Evolutionary conservation across 2,329 filamentous ascomycete genomes (phyloP), one percentile per base, ranked within the genome.

Genomic region (Lecanicillium sp.): DNA sequence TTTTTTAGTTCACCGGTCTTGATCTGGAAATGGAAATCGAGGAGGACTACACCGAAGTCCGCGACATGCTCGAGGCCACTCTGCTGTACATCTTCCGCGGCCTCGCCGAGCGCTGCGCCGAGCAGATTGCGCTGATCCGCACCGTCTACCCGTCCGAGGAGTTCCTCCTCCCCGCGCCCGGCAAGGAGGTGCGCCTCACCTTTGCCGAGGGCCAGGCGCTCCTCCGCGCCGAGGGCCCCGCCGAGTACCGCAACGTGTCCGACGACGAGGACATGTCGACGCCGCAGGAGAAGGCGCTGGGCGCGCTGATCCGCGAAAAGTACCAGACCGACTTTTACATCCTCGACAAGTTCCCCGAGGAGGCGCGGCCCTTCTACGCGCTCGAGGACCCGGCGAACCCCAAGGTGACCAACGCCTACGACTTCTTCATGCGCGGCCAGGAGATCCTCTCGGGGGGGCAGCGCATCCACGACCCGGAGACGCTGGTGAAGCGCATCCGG

Each of bases 321-420:
- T 95, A 86, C 77, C 80, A 86, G 63, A 93, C 90, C 51, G 93
- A 98, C 71, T 97, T 97, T 72, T 97, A 95, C 72, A 84, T 94
- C 19, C 79, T 98, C 53, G 91, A 97, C 74, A 93, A 97, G 70
- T 98, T 95, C 76, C 93, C 93, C 37, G 83, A 93, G 66, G 74
- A 76, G 30, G 87, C 93, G 17, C 81, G 93, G 24, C 91, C 91
- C 5, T 95, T 95, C 69, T 97, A 96, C 69, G 90, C 91, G 52
- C 88, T 91, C 72, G 82, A 87, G 46, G 86, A 87, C 61, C 79
- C 80, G 3, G 71, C 78, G 36, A 79, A 86, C 58, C 74, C 79
- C 48, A 73, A 74, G 29, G 77, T 88, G 54, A 87, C 78, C 10
- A 83, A 83, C 55, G 78, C 79, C 11, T 83, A 76, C 58, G 90